A percentile compares a stretch with the other conserved stretches of the same genome.
Evolutionary conservation across 495 filamentous ascomycete species (phyloP).

Genomic region (Bacidia gigantensis): DNA sequence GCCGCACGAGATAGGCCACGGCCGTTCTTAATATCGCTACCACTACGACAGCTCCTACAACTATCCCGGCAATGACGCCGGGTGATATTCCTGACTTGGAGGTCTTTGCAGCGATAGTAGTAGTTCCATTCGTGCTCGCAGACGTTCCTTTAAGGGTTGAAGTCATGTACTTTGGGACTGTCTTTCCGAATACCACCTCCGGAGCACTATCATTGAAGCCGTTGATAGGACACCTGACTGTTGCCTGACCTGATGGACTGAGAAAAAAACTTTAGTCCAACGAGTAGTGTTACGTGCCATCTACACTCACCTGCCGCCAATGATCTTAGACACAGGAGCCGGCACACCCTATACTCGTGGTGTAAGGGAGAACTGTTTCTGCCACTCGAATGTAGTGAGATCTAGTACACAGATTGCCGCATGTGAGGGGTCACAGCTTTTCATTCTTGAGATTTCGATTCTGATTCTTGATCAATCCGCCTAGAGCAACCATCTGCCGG

Average conservation of each 20-base stretch:
- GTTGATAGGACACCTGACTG: not conserved
- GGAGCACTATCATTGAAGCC: not conserved
- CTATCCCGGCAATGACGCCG: not conserved
- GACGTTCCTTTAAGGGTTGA: not conserved
- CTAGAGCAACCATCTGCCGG: constrained; percentile 6
- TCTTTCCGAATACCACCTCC: not conserved
- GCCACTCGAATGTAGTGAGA: constrained; percentile 7
- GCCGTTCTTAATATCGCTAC: not conserved
- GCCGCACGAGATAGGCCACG: not conserved
- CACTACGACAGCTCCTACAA: not conserved
- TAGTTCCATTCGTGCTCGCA: not conserved
- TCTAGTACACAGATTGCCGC: constrained; percentile 5
- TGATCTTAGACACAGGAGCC: not conserved
- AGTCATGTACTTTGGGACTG: not conserved
- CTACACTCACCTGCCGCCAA: not conserved
- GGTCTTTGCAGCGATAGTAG: not conserved
- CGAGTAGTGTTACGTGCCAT: not conserved
- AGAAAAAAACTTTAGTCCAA: not conserved
- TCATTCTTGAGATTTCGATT: not conserved
- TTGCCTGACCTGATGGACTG: not conserved
- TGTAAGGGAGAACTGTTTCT: not conserved
- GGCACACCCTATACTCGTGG: not conserved
- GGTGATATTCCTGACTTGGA: not conserved
- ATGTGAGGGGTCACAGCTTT: not conserved
- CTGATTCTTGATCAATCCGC: not conserved